These are phyloP conservation scores for Phialophora chinensis DNA, from an alignment of 2,329 filamentous ascomycete species.

Conservation along the genomic window DNA sequence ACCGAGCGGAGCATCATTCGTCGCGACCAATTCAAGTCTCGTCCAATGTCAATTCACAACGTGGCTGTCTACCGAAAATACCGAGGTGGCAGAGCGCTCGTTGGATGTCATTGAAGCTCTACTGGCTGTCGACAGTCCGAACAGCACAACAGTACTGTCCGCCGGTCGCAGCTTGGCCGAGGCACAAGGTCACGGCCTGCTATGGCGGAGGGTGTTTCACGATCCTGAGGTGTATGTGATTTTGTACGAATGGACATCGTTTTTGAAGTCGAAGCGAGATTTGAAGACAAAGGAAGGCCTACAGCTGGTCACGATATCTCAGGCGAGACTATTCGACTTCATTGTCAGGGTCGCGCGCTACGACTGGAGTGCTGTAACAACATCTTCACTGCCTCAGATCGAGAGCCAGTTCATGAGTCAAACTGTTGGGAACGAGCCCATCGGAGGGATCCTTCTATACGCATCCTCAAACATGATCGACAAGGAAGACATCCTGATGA, in stretches of 20 bases:
- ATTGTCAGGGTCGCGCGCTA: constrained; percentile 59
- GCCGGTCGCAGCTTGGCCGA: constrained; percentile 39
- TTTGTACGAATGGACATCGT: constrained; percentile 56
- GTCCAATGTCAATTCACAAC: constrained; percentile 61
- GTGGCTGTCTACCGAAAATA: constrained; percentile 64
- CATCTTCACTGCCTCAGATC: constrained; percentile 58
- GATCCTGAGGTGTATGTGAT: constrained; percentile 64
- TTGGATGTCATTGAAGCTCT: constrained; percentile 60
- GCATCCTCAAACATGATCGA: constrained; percentile 40
- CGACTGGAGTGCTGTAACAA: constrained; percentile 61
- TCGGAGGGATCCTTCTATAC: constrained; percentile 37
- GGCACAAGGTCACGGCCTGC: constrained; percentile 56
- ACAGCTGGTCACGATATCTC: constrained; percentile 62
- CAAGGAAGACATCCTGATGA: constrained; percentile 37
- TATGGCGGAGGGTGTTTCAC: constrained; percentile 68
- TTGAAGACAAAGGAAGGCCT: constrained; percentile 49
- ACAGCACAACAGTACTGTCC: constrained; percentile 39
- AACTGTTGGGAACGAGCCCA: constrained; percentile 29
- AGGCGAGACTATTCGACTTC: constrained; percentile 65
- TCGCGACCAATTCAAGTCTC: constrained; percentile 63
- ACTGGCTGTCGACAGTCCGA: constrained; percentile 57
- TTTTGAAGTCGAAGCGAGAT: constrained; percentile 49
- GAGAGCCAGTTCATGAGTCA: constrained; percentile 50
- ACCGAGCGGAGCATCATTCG: constrained; percentile 61
- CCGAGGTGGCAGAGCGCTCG: constrained; percentile 61